Percentiles rank a stretch among this genome's conserved stretches.
These are phyloP conservation scores for Phytophthora nicotianae DNA, from an alignment of 352 stramenopile genomes.

Conservation along the genomic window DNA sequence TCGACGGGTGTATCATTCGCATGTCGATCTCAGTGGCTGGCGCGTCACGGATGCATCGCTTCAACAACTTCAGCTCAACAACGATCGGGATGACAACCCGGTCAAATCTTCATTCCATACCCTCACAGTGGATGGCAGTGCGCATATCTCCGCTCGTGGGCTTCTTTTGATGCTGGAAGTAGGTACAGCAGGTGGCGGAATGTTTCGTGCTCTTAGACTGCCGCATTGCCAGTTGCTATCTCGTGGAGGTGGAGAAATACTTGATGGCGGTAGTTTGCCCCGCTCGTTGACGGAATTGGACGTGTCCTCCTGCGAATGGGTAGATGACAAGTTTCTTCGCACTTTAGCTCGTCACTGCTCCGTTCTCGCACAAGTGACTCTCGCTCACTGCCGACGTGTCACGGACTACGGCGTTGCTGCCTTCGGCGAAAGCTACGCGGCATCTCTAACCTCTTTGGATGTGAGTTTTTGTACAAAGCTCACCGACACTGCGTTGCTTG, in stretches of 20 bases:
- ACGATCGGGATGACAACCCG: slow-evolving; percentile 5
- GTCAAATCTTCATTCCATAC: slow-evolving; percentile 24
- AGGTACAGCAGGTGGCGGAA: slow-evolving; percentile 12
- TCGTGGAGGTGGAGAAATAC: slow-evolving; percentile 23
- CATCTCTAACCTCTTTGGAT: slow-evolving; percentile 51
- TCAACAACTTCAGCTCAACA: slow-evolving; percentile 31
- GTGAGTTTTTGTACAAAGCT: slow-evolving; percentile 61
- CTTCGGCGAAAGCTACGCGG: slow-evolving; percentile 51
- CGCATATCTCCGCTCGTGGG: slow-evolving; percentile 33
- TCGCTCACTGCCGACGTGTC: slow-evolving; percentile 58
- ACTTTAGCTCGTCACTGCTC: slow-evolving; percentile 45
- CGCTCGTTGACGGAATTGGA: slow-evolving; percentile 49
- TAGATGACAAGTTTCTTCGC: slow-evolving; percentile 60
- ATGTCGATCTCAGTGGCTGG: slow-evolving; percentile 67
- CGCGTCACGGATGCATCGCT: slow-evolving; percentile 42
- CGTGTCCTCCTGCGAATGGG: slow-evolving; percentile 72
- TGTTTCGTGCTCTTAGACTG: slow-evolving; percentile 27
- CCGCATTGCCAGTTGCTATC: slow-evolving; percentile 33
- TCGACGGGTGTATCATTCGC: slow-evolving; percentile 38
- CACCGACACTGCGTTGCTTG: slow-evolving; percentile 63
- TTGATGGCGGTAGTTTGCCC: slow-evolving; percentile 27
- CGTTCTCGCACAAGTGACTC: slow-evolving; percentile 34
- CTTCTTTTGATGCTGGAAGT: slow-evolving; percentile 25
- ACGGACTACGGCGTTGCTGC: slow-evolving; percentile 74
- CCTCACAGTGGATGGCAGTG: slow-evolving; percentile 25